These are phyloP conservation scores for Trypanosoma boissoni DNA, from an alignment of 208 protist species.

Conservation along the genomic window DNA sequence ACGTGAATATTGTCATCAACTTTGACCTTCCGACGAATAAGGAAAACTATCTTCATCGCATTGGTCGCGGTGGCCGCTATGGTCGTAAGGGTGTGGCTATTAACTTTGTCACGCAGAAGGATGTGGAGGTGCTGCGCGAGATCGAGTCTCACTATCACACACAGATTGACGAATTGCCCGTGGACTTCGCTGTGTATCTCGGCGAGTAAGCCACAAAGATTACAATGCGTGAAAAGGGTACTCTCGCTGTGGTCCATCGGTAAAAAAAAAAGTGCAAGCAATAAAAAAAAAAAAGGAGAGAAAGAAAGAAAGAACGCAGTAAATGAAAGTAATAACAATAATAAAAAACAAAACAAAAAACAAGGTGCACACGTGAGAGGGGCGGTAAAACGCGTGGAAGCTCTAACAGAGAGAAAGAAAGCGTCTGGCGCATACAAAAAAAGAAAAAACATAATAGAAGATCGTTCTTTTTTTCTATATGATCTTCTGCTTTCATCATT, in stretches of 20 bases:
- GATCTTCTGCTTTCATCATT: too few relatives aligned
- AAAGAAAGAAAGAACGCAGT: not conserved
- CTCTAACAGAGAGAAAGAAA: too few relatives aligned
- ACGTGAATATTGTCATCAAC: slow-evolving; percentile 99
- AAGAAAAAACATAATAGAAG: too few relatives aligned
- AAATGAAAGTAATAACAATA: not conserved
- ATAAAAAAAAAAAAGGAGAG: not conserved
- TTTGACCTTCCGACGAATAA: slow-evolving; percentile 99
- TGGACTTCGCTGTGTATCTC: slow-evolving; percentile 90
- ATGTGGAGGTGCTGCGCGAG: slow-evolving; percentile 95
- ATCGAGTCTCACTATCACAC: slow-evolving; percentile 99
- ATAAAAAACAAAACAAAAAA: not conserved
- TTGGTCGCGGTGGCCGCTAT: slow-evolving; percentile 99
- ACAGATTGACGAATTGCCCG: slow-evolving; percentile 99
- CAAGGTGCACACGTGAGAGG: not conserved
- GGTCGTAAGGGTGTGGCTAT: slow-evolving; percentile 99
- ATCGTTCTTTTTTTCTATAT: too few relatives aligned
- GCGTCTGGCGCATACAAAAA: too few relatives aligned
- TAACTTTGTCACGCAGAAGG: slow-evolving; percentile 99
- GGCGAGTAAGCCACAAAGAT: slow-evolving; percentile 33
- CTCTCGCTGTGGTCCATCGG: too few relatives aligned
- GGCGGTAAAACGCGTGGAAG: too few relatives aligned
- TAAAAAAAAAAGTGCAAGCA: too few relatives aligned
- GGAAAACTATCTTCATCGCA: slow-evolving; percentile 99
- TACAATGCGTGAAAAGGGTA: too few relatives aligned